Base-by-base conservation (phyloP, 129 eudicot genomes). In the Lactuca saligna region DNA sequence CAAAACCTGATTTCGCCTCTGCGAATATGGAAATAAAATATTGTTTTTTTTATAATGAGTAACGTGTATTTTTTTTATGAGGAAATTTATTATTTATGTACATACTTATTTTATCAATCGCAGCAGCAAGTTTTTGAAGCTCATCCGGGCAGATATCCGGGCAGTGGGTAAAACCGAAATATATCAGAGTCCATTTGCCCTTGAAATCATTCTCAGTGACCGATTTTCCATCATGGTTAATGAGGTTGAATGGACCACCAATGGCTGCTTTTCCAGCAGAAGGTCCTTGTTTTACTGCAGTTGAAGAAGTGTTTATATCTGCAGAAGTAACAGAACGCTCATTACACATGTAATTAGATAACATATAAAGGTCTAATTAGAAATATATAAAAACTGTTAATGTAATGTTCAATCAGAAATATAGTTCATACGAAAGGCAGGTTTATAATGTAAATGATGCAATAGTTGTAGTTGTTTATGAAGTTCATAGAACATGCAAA, bases 81-180 rank as follows among this genome's bases (percentile, higher is more conserved):
- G 41, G 12, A 25, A 37, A 38, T 53, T 39, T 39, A 11, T 11
- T 5, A 63, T 46, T 11, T 5, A 63, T 33, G 46, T 38, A 67
- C 89, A 84, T 75, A 92, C 98, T 92, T 74, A 92, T 92, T 83
- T 84, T 92, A 67, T 92, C 95, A 49, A 92, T 78, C 73, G 96
- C 95, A 17, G 83, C 74, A 68, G 90, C 98, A 77, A 92, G 86
- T 75, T 92, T 92, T 76, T 73, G 86, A 61, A 92, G 88, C 81
- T 92, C 98, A 65, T 88, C 98, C 8, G 96, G 98, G 73, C 98
- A 92, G 78, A 92, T 88, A 81, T 92, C 98, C 17, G 98, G 98
- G 77, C 95, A 92, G 70, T 92, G 95, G 64, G 98, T 92, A 70
- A 88, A 88, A 58, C 98, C 98, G 55, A 92, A 92, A 73, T 92